Percentiles rank a stretch among this genome's conserved stretches.
These are phyloP conservation scores for Sporodiniella umbellata DNA, from an alignment of 371 early-diverging fungal species.

Conservation along the genomic window DNA sequence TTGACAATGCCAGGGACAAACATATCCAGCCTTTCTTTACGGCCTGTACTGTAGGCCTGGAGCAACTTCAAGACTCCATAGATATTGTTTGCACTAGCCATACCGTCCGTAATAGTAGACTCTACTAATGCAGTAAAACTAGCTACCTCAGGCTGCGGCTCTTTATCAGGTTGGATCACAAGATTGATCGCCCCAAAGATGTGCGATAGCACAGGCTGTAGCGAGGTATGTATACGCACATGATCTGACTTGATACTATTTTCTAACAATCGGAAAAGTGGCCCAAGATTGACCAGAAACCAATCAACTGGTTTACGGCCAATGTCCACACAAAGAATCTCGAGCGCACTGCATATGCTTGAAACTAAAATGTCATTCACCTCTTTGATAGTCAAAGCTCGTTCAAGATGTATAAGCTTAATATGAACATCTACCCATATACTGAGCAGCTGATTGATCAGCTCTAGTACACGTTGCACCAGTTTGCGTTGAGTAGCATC, in stretches of 20 bases:
- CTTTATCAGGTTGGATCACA: slow-evolving; percentile 26
- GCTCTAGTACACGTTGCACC: slow-evolving; percentile 58
- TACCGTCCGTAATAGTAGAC: slow-evolving; percentile 57
- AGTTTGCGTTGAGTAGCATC: slow-evolving; percentile 48
- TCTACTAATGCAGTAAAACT: slow-evolving; percentile 62
- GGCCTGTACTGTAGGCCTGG: slow-evolving; percentile 66
- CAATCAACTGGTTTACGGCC: slow-evolving; percentile 60
- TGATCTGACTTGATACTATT: slow-evolving; percentile 67
- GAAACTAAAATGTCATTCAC: slow-evolving; percentile 36
- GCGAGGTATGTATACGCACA: slow-evolving; percentile 54
- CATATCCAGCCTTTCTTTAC: slow-evolving; percentile 67
- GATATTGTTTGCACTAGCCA: slow-evolving; percentile 69
- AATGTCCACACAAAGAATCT: slow-evolving; percentile 65
- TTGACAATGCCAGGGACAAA: slow-evolving; percentile 79
- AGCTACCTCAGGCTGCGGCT: slow-evolving; percentile 48
- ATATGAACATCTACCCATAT: slow-evolving; percentile 64
- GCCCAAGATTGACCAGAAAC: slow-evolving; percentile 64
- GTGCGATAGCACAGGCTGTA: slow-evolving; percentile 66
- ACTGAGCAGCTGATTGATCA: slow-evolving; percentile 60
- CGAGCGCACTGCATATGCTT: slow-evolving; percentile 63
- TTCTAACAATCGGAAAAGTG: slow-evolving; percentile 67
- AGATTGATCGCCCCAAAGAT: slow-evolving; percentile 55
- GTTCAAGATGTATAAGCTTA: slow-evolving; percentile 48
- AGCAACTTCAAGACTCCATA: slow-evolving; percentile 70
- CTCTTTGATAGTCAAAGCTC: slow-evolving; percentile 41